Evolutionary conservation across 2,329 filamentous ascomycete species (phyloP), one percentile per base, ranked within the genome.

Genomic region (Pyrenochaeta sp.): DNA sequence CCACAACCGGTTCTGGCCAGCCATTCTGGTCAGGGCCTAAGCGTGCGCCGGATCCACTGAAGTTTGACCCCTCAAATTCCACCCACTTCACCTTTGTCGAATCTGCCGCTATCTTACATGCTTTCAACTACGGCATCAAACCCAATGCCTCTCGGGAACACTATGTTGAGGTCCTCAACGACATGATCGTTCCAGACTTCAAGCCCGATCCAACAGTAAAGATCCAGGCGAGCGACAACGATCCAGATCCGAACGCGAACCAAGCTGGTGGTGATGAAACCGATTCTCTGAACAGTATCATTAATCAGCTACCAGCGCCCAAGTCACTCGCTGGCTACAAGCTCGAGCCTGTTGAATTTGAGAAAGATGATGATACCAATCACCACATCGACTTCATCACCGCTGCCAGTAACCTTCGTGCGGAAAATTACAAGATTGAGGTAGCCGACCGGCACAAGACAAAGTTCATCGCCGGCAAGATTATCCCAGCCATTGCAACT

Each of bases 371-470:
- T 72, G 96, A 99, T 78, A 92, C 90, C 50, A 99, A 99, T 79
- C 88, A 95, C 79, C 95, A 99, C 83, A 99, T 99, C 72, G 95
- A 98, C 79, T 99, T 99, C 83, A 98, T 99, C 80, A 96, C 95
- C 7, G 93, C 93, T 1, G 93, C 93, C 65, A 97, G 93, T 83
- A 99, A 99, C 77, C 84, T 99, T 59, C 91, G 96, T 59, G 95
- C 95, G 0, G 91, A 96, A 79, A 99, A 99, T 82, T 99, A 99
- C 86, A 96, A 95, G 79, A 99, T 99, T 67, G 88, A 92, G 72
- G 86, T 89, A 64, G 93, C 95, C 0, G 94, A 99, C 75, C 87
- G 92, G 61, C 95, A 97, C 85, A 96, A 95, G 88, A 99, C 94
- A 61, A 99, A 99, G 84, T 98, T 99, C 80, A 99, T 99, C 76